Evolutionary conservation across 2,329 filamentous ascomycete genomes (phyloP).

Genomic region (Leptographium procerum): DNA sequence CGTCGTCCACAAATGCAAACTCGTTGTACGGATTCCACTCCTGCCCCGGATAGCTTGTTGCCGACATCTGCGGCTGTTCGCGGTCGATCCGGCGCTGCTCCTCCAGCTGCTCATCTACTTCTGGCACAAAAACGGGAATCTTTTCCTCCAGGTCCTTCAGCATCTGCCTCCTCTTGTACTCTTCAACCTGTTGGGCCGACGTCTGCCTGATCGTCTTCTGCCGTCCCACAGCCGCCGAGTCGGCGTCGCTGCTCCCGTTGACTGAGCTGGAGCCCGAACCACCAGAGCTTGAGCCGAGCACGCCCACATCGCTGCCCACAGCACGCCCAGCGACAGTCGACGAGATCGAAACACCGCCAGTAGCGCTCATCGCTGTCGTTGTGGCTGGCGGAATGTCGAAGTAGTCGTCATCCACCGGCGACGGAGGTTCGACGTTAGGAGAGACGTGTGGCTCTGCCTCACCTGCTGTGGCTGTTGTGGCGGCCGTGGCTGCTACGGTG

Average conservation of each 20-base stretch:
- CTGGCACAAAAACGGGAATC: constrained; percentile 29
- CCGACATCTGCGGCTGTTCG: constrained; percentile 48
- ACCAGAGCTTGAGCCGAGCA: neutral
- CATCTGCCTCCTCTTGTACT: constrained; percentile 32
- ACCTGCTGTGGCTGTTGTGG: neutral
- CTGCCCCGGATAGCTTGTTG: constrained; percentile 58
- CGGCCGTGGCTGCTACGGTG: neutral
- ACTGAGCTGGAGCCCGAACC: neutral
- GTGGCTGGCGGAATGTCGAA: constrained; percentile 17
- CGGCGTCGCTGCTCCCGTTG: constrained; percentile 7
- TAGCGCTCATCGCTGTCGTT: constrained; percentile 1
- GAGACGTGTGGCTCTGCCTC: neutral
- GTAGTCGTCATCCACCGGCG: constrained; percentile 29
- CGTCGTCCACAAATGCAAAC: constrained; percentile 18
- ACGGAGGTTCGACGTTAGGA: constrained; percentile 11
- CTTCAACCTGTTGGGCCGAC: constrained; percentile 25
- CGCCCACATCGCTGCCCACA: neutral
- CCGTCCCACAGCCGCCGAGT: constrained; percentile 12
- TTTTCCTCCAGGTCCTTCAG: constrained; percentile 41
- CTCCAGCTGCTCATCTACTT: constrained; percentile 14
- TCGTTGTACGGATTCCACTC: constrained; percentile 52
- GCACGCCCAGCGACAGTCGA: neutral
- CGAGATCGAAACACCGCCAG: constrained; percentile 8
- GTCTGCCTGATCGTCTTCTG: constrained; percentile 17
- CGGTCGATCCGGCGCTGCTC: constrained; percentile 25